Conservation (phyloP, 2,329 filamentous ascomycete genomes). For the Tolypocladium endophyticum region DNA sequence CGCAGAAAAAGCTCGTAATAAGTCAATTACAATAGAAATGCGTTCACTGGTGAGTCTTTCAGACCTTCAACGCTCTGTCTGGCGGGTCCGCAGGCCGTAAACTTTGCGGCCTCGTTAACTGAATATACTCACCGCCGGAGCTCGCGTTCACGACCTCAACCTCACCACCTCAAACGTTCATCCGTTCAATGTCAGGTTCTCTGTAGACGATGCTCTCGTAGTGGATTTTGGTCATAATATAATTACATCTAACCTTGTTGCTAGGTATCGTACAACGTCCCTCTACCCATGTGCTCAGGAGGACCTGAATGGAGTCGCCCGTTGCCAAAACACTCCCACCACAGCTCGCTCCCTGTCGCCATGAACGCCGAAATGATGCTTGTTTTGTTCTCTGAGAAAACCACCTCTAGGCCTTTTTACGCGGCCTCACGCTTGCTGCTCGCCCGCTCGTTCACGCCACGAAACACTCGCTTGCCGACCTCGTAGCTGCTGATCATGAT, state of each 20-base stretch:
- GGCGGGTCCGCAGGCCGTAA: background rate
- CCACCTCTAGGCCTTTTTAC: background rate
- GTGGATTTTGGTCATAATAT: background rate
- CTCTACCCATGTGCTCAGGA: background rate
- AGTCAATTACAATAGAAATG: background rate
- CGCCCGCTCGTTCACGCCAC: slow-evolving; percentile 54
- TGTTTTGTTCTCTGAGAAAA: background rate
- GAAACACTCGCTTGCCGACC: slow-evolving; percentile 81
- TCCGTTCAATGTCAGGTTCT: no score
- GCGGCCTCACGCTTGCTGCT: slow-evolving; percentile 3
- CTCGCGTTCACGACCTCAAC: background rate
- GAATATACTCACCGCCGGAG: background rate
- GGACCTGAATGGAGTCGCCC: background rate
- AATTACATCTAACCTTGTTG: background rate
- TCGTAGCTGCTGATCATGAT: slow-evolving; percentile 99
- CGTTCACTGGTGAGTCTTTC: background rate
- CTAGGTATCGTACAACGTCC: background rate
- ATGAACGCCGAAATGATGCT: background rate
- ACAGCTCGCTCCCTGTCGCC: background rate
- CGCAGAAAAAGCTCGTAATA: background rate
- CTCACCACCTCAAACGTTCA: background rate
- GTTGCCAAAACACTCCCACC: background rate
- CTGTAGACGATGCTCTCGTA: background rate
- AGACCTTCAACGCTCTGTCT: background rate
- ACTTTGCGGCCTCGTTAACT: background rate